Evolutionary conservation across 768 basidiomycete species (phyloP).

Genomic region (Naganishia vishniacii): DNA sequence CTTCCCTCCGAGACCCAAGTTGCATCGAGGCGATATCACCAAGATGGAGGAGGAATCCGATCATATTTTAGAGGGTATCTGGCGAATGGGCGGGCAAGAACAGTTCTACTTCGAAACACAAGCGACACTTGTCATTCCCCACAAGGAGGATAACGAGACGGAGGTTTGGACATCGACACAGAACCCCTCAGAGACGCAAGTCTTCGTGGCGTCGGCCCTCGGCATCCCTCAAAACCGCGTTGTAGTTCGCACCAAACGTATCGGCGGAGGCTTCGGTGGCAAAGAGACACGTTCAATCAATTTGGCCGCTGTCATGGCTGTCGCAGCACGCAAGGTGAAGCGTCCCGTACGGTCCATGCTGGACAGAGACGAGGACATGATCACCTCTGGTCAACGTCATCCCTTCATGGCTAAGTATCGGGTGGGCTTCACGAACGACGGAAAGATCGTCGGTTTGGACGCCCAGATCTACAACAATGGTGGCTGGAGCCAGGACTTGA

Average conservation of each 20-base stretch:
- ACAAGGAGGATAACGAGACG: conserved; percentile 37
- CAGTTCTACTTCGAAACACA: conserved; percentile 37
- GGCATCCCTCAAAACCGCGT: conserved; percentile 36
- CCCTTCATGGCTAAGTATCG: conserved; percentile 32
- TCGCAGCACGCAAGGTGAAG: conserved; percentile 33
- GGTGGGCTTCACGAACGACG: conserved; percentile 35
- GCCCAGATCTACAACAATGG: conserved; percentile 34
- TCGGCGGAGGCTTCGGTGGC: conserved; percentile 38
- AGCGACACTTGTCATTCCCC: conserved; percentile 33
- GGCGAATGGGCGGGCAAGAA: conserved; percentile 31
- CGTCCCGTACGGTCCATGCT: conserved; percentile 36
- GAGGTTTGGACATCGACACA: conserved; percentile 35
- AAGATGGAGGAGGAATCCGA: conserved; percentile 31
- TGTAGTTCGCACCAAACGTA: conserved; percentile 27
- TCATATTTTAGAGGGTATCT: conserved; percentile 28
- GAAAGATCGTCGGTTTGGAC: conserved; percentile 34
- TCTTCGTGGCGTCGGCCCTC: conserved; percentile 33
- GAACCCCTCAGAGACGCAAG: conserved; percentile 34
- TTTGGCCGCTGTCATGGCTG: conserved; percentile 31
- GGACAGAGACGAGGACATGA: conserved; percentile 38
- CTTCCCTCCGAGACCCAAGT: conserved; percentile 29
- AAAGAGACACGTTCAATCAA: conserved; percentile 33
- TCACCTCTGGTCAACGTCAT: conserved; percentile 36
- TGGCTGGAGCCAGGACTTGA: conserved; percentile 37
- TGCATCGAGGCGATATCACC: conserved; percentile 30